phyloP scores from a whole-genome alignment of 352 stramenopile genomes.

The Phytophthora cryptogea region DNA sequence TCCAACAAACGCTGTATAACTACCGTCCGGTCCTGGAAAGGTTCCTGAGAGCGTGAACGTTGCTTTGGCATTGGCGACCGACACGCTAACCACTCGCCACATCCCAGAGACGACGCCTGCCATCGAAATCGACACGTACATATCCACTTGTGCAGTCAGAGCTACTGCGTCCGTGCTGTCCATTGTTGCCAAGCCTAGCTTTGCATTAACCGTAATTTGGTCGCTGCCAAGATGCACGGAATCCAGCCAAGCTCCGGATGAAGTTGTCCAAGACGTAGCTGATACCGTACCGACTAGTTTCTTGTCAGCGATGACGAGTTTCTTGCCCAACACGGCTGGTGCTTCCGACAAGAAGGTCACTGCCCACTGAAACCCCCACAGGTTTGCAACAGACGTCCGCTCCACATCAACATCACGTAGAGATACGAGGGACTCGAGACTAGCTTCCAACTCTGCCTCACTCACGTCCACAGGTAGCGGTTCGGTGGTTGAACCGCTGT shows the following conservation, averaged over 20 bases:
- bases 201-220: conserved; percentile 37
- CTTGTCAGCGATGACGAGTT: conserved; percentile 41
- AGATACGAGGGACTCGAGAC: conserved; percentile 54
- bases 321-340: conserved; percentile 44
- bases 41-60: conserved; percentile 55
- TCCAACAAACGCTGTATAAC: conserved; percentile 51
- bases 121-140: conserved; percentile 58
- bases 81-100: conserved; percentile 51
- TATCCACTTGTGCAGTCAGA: conserved; percentile 42
- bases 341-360: conserved; percentile 76
- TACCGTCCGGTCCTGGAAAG: conserved; percentile 43
- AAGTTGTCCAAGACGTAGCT: conserved; percentile 42
- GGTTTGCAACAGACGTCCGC: conserved; percentile 37
- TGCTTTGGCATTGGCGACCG: conserved; percentile 24
- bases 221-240: conserved; percentile 48
- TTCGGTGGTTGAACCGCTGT: conserved; percentile 51
- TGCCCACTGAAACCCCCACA: conserved; percentile 74
- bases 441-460: conserved; percentile 67
- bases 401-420: conserved; percentile 83
- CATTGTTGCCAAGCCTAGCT: conserved; percentile 37
- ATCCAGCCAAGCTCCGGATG: conserved; percentile 48
- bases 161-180: conserved; percentile 43
- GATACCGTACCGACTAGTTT: conserved; percentile 44
- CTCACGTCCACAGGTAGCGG: conserved; percentile 56
- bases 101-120: conserved; percentile 39